These are phyloP conservation scores for Chlorella sorokiniana DNA, from an alignment of 139 green algal species.

Conservation along the genomic window DNA sequence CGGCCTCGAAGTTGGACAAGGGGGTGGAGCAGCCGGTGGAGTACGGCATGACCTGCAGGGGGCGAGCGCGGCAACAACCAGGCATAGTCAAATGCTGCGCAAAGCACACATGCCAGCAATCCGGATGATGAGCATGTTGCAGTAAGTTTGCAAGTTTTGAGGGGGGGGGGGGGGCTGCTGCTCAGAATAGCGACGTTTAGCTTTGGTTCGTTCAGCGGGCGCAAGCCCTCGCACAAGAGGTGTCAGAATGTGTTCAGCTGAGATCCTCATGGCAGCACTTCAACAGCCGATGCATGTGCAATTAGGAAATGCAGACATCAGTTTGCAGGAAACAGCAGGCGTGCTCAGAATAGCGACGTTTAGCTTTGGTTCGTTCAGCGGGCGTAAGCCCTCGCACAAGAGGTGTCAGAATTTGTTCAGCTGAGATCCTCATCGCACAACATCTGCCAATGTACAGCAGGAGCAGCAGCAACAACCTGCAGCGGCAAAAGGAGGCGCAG, in stretches of 20 bases:
- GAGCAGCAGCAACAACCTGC: not conserved
- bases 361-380: slow-evolving; percentile 34
- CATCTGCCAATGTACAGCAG: not conserved
- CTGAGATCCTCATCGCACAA: slow-evolving; percentile 38
- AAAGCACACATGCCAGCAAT: no score
- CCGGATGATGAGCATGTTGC: not conserved
- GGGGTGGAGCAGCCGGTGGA: slow-evolving; percentile 92
- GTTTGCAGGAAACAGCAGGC: not conserved
- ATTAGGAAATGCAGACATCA: not conserved
- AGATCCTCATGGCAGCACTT: not conserved
- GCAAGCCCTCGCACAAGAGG: not conserved
- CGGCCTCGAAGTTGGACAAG: slow-evolving; percentile 98
- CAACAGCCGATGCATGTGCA: not conserved
- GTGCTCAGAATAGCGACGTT: slow-evolving; percentile 25
- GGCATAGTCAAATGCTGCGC: no score
- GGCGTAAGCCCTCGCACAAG: slow-evolving; percentile 37
- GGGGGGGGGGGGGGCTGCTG: not conserved
- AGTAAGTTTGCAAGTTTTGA: not conserved
- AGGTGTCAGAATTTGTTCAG: slow-evolving; percentile 50
- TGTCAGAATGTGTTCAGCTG: slow-evolving; percentile 6
- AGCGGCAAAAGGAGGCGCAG: not conserved
- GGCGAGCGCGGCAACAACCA: not conserved
- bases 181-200: slow-evolving; percentile 21
- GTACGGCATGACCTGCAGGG: slow-evolving; percentile 96
- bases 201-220: slow-evolving; percentile 10